These are phyloP conservation scores for Coemansia brasiliensis DNA, from an alignment of 192 early-diverging fungal genomes.

Conservation along the genomic window DNA sequence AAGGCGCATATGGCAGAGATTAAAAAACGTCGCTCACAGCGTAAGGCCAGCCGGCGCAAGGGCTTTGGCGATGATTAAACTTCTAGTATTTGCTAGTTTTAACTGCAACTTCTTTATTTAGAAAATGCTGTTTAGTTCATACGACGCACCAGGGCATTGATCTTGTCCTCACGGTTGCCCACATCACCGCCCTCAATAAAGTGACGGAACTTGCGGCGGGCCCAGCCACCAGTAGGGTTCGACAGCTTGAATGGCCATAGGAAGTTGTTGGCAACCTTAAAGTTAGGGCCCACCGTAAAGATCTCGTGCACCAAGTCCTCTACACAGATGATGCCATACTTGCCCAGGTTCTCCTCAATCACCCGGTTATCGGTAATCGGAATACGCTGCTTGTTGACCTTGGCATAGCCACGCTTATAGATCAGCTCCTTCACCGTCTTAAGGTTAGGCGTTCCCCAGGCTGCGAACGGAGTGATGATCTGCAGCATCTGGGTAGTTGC, in stretches of 20 bases:
- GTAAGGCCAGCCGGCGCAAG: conserved; percentile 64
- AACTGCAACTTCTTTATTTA: not conserved
- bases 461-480: conserved; percentile 93
- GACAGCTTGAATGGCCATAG: conserved; percentile 99
- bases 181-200: conserved; percentile 98
- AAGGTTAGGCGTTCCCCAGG: conserved; percentile 93
- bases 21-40: conserved; percentile 66
- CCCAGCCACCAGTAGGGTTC: conserved; percentile 96
- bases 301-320: conserved; percentile 99
- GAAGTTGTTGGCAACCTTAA: conserved; percentile 97
- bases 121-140: conserved; percentile 80
- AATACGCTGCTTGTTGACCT: conserved; percentile 97
- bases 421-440: conserved; percentile 98
- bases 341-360: conserved; percentile 89
- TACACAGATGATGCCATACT: conserved; percentile 94
- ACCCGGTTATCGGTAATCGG: conserved; percentile 95
- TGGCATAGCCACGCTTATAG: conserved; percentile 99
- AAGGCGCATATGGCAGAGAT: conserved; percentile 59
- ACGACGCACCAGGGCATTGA: conserved; percentile 94
- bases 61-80: conserved; percentile 28
- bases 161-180: conserved; percentile 95
- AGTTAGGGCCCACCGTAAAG: conserved; percentile 96
- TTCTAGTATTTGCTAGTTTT: conserved; percentile 65
- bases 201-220: conserved; percentile 89
- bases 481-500: conserved; percentile 98